Evolutionary conservation across 2,329 filamentous ascomycete genomes (phyloP), one percentile per base, ranked within the genome.

Genomic region (Penicillium hesseltinei): DNA sequence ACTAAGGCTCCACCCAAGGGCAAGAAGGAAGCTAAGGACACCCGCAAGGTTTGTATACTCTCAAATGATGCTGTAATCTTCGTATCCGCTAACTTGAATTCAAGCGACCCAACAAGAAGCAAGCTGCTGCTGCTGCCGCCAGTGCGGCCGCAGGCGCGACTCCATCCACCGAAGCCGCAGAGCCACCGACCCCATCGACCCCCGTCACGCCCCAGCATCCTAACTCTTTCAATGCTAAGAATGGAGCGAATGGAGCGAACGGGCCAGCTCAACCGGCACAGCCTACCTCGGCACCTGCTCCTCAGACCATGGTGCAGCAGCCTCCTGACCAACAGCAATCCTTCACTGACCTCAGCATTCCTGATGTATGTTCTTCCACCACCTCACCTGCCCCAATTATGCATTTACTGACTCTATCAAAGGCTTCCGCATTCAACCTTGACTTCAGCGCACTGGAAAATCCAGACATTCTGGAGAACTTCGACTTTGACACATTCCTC

Each of bases 401-500:
- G 11, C 31, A 15, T 36, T 31, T 48, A 47, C 43, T 57, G 35
- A 53, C 35, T 40, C n/a, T 31, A 10, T 9, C 21, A 29, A 56
- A 76, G 73, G 36, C 66, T 38, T 62, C 64, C 53, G 62, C 66
- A 52, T 77, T 76, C 66, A 75, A 70, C 47, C 72, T 78, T 54
- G 73, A 77, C 62, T 80, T 80, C 66, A 75, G 72, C 63, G 66
- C 75, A 51, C 66, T 81, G 58, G 77, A 80, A 56, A 77, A 75
- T 57, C 71, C 72, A 36, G 77, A 81, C 65, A 73, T 80, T 33
- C 68, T 81, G 44, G 78, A 81, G 66, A 79, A 77, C 64, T 88
- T 88, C 69, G 84, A 88, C 71, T 88, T 88, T 69, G 85, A 88
- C 68, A 84, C 82, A 17, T 88, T 88, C 76, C 76, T 88, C 51